Conservation (phyloP, 2,329 filamentous ascomycete genomes). For the Trichoderma atrobrunneum region DNA sequence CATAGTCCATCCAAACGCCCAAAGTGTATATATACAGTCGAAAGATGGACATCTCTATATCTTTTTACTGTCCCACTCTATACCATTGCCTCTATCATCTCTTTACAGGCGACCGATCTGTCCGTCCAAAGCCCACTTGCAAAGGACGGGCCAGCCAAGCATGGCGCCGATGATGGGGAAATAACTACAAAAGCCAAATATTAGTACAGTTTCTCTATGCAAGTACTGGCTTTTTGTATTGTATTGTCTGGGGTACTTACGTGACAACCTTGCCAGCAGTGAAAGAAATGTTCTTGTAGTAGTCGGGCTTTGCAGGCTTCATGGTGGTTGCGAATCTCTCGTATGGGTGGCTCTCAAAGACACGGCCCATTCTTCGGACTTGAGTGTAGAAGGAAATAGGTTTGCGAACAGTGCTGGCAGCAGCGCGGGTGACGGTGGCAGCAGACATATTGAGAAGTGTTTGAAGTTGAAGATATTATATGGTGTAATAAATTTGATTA, state of each 20-base stretch:
- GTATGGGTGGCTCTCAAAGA: slow-evolving; percentile 12
- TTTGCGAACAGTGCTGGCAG: slow-evolving; percentile 4
- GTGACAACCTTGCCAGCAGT: slow-evolving; percentile 4
- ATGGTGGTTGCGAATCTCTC: slow-evolving; percentile 4
- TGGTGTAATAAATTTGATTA: not conserved
- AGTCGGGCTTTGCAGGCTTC: slow-evolving; percentile 3
- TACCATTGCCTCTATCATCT: not conserved
- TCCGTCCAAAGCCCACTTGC: slow-evolving; percentile 11
- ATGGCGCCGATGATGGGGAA: slow-evolving; percentile 8
- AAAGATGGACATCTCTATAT: slow-evolving; percentile 7
- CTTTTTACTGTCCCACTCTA: slow-evolving; percentile 1
- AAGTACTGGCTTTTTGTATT: not conserved
- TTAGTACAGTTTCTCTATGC: not conserved
- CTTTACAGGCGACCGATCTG: slow-evolving; percentile 12
- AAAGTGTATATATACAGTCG: slow-evolving; percentile 9
- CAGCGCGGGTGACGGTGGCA: not conserved
- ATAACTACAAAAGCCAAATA: not conserved
- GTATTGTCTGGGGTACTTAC: not conserved
- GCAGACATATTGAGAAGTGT: slow-evolving; percentile 10
- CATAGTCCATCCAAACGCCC: slow-evolving; percentile 13
- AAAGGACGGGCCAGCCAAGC: slow-evolving; percentile 8
- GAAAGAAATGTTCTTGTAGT: not conserved
- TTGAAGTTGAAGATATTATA: not conserved
- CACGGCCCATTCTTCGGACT: slow-evolving; percentile 10
- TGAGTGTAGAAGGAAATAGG: slow-evolving; percentile 12